These are phyloP conservation scores for Chenopodium berlandieri DNA, from an alignment of 148 eudicot genomes.

Conservation along the genomic window DNA sequence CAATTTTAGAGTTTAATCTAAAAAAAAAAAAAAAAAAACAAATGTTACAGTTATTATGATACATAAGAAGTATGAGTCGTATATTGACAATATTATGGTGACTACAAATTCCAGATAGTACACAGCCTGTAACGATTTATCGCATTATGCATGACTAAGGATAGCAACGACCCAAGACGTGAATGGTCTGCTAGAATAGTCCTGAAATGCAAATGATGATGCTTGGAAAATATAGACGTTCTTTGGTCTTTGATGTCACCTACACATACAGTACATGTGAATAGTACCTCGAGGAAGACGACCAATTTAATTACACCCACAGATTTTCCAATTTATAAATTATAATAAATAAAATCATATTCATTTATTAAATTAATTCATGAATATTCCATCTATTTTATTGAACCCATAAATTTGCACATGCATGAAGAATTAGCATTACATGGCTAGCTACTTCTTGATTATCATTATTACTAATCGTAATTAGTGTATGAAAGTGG, in stretches of 20 bases:
- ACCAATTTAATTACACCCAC: conserved; percentile 4
- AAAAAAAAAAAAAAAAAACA: no score
- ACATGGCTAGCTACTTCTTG: background rate
- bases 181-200: background rate
- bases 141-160: no score
- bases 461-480: background rate
- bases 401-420: background rate
- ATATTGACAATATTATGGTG: no score
- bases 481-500: conserved; percentile 1
- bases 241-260: conserved; percentile 2
- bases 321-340: no score
- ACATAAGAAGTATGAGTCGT: no score
- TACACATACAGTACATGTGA: background rate
- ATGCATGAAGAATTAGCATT: background rate
- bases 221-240: background rate
- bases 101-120: no score
- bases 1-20: no score
- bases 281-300: conserved; percentile 8
- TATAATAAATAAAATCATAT: background rate
- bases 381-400: background rate
- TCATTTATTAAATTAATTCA: background rate
- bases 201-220: background rate
- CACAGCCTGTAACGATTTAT: no score
- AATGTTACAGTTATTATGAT: no score
- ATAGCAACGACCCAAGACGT: background rate